Evolutionary conservation across 78 protist genomes (phyloP).

Genomic region (Protostelium mycophagum): DNA sequence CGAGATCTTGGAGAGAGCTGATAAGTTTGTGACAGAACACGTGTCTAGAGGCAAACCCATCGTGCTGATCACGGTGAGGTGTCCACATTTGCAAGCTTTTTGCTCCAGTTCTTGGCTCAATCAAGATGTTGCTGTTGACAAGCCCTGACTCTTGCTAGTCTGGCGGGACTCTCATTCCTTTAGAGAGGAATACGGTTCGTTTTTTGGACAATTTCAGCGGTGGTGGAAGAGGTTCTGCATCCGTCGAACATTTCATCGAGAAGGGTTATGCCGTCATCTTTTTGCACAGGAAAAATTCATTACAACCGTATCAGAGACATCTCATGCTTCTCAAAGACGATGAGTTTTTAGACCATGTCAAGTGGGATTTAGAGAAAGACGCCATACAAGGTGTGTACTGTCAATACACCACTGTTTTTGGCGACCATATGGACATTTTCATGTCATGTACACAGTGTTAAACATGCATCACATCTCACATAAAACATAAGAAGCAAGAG

Average conservation of each 20-base stretch:
- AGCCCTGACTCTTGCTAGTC: no score
- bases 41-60: no score
- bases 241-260: constrained; percentile 48
- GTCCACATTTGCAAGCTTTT: no score
- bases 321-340: constrained; percentile 40
- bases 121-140: no score
- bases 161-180: constrained; percentile 72
- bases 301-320: constrained; percentile 58
- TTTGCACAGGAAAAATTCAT: constrained; percentile 43
- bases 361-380: neutral
- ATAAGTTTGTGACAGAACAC: no score
- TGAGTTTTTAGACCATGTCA: constrained; percentile 20
- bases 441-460: no score
- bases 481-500: neutral
- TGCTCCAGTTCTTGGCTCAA: no score
- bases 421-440: no score
- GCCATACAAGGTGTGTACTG: neutral
- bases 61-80: no score
- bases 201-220: constrained; percentile 71
- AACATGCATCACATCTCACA: neutral
- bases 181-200: constrained; percentile 74
- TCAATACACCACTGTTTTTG: no score
- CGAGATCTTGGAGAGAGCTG: no score
- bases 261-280: constrained; percentile 69
- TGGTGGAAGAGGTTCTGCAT: constrained; percentile 64